Conservation (phyloP, 306 rosid species). For the Urtica urens region DNA sequence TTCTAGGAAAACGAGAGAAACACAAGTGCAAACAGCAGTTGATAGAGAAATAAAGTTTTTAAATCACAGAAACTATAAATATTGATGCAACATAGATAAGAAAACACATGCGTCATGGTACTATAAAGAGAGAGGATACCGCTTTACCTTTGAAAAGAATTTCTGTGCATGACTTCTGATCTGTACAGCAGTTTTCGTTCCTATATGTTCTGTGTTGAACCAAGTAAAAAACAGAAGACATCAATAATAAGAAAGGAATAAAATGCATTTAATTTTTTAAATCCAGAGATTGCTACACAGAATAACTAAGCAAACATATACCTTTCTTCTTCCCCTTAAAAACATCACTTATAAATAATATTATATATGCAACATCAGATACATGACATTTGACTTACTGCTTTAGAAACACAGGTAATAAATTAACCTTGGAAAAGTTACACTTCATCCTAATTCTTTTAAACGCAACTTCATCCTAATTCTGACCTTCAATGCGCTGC, state of each 20-base stretch:
- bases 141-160: constrained; percentile 89
- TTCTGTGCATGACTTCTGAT: constrained; percentile 99
- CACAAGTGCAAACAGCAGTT: constrained; percentile 8
- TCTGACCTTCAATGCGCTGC: constrained; percentile 94
- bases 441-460: too few species aligned
- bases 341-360: neutral
- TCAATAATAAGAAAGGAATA: constrained; percentile 8
- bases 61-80: constrained; percentile 14
- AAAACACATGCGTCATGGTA: constrained; percentile 9
- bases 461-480: constrained; percentile 3
- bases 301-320: neutral
- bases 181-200: constrained; percentile 99
- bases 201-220: constrained; percentile 74
- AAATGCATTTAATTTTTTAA: neutral
- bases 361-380: neutral
- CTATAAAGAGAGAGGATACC: constrained; percentile 35
- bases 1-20: too few species aligned
- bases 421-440: neutral
- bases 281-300: too few species aligned
- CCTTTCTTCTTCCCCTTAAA: neutral
- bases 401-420: constrained; percentile 10
- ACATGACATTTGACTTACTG: neutral
- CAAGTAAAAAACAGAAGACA: constrained; percentile 22
- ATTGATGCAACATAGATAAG: constrained; percentile 6
- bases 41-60: too few species aligned